Percentiles rank a stretch among this genome's conserved stretches.
Evolutionary conservation across 192 early-diverging fungal species (phyloP).

Genomic region (Backusella westeae): DNA sequence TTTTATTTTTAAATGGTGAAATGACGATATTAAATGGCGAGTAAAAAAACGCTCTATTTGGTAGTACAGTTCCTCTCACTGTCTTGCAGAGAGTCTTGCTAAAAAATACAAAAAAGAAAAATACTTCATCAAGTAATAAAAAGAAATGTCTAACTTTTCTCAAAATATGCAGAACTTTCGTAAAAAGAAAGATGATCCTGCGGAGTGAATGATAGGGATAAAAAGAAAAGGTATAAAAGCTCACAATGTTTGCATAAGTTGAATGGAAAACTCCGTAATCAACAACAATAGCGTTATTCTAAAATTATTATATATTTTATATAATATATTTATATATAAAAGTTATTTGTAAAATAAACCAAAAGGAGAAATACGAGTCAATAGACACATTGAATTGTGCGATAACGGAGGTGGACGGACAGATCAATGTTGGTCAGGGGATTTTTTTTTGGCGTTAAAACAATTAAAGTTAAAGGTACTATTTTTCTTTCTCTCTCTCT

Average conservation of each 20-base stretch:
- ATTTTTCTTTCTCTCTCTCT: neutral
- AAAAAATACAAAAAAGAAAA: neutral
- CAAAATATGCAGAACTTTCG: neutral
- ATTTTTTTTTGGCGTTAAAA: neutral
- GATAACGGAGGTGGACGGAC: slow-evolving; percentile 19
- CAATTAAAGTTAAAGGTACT: neutral
- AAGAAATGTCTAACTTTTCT: neutral
- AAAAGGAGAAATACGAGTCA: slow-evolving; percentile 7
- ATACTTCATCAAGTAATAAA: neutral
- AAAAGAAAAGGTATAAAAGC: neutral
- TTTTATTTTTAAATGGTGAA: slow-evolving; percentile 13
- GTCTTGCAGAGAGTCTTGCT: neutral
- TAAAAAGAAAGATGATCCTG: neutral
- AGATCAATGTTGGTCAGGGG: slow-evolving; percentile 10
- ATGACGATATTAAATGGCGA: neutral
- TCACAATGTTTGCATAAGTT: neutral
- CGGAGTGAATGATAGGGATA: neutral
- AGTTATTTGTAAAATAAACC: neutral
- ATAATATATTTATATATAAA: neutral
- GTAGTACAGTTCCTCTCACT: neutral
- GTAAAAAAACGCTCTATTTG: neutral
- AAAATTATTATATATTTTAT: neutral
- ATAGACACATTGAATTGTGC: slow-evolving; percentile 8
- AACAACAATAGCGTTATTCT: neutral
- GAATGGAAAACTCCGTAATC: neutral